A percentile compares a stretch with the other conserved stretches of the same genome.
phyloP scores from a whole-genome alignment of 2,329 filamentous ascomycete species.

The Hortaea sp. region DNA sequence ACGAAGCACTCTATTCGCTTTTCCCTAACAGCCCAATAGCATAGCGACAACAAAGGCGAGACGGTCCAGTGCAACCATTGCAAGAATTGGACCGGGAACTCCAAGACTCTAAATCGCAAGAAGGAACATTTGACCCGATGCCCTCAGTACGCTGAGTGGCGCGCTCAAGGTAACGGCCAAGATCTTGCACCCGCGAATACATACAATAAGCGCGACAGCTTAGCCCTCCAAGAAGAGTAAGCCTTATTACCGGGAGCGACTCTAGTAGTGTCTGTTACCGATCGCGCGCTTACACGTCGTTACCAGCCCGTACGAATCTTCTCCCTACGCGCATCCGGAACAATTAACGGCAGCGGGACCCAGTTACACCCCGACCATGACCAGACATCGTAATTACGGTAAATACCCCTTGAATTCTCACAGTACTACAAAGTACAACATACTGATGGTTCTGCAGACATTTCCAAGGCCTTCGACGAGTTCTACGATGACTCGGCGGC shows the following conservation, averaged over 20 bases:
- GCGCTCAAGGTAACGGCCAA: constrained; percentile 22
- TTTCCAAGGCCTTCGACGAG: constrained; percentile 20
- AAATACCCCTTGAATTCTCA: not conserved
- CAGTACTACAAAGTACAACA: not conserved
- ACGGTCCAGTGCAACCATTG: constrained; percentile 24
- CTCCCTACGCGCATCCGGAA: constrained; percentile 2
- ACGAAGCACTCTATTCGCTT: not conserved
- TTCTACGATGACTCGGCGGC: constrained; percentile 20
- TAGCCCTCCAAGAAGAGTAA: constrained; percentile 10
- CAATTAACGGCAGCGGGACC: constrained; percentile 3
- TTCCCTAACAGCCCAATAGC: not conserved
- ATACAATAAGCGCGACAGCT: constrained; percentile 20
- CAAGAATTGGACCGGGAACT: constrained; percentile 21
- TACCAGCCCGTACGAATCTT: constrained; percentile 5
- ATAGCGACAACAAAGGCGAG: constrained; percentile 13
- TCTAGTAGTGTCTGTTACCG: no score
- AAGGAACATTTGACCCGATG: constrained; percentile 23
- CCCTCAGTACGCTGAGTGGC: constrained; percentile 19
- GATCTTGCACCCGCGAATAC: constrained; percentile 22
- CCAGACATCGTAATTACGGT: constrained; percentile 15
- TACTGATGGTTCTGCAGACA: constrained; percentile 5
- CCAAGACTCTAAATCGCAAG: constrained; percentile 24
- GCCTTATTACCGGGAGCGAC: not conserved
- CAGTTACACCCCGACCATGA: constrained; percentile 12
- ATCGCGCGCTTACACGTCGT: not conserved